Evolutionary conservation across 2,329 filamentous ascomycete genomes (phyloP), one percentile per base, ranked within the genome.

Genomic region (Calonectria ilicicola): DNA sequence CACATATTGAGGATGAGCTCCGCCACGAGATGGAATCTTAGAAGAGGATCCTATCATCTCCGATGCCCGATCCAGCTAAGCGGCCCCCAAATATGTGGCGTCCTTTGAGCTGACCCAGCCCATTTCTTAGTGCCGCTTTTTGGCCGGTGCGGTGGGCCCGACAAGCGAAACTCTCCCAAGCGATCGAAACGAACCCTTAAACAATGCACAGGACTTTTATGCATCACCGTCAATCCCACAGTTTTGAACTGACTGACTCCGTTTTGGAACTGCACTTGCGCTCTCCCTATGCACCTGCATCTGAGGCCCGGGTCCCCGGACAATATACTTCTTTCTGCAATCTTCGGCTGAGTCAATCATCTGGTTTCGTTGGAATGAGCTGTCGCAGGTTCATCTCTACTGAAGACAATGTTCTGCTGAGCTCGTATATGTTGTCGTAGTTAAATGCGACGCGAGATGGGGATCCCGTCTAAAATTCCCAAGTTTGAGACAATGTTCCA

Each of bases 1-100:
- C 49, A 56, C 21, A 15, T 27, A 47, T 35, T 21, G 29, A 15
- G 32, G 42, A n/a, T n/a, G 29, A 14, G 38, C 69, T 64, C 58
- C 58, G 69, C 69, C 69, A 47, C 65, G 65, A 49, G 58, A 69
- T 65, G 69, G 69, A 72, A 65, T 72, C 65, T 69, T 69, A 69
- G 66, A 64, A 68, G 66, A 68, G 53, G 63, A 14, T 40, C 53
- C 32, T 2, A 35, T 58, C 53, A 49, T 49, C 17, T 14, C 44
- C 38, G n/a, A 51, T 17, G 53, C 69, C 53, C 46, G 35, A 64
- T 56, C 62, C n/a, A 58, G 65, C 23, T 32, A 56, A 70, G 47
- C 40, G 27, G 58, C 38, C 35, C 38, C 26, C 35, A 23, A 19
- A 19, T 14, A 44, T 21, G 14, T 42, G 66, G 44, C 66, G 46